Evolutionary conservation across 805 yeast genomes (phyloP), one percentile per base, ranked within the genome.

Genomic region (Clavispora santaluciae): DNA sequence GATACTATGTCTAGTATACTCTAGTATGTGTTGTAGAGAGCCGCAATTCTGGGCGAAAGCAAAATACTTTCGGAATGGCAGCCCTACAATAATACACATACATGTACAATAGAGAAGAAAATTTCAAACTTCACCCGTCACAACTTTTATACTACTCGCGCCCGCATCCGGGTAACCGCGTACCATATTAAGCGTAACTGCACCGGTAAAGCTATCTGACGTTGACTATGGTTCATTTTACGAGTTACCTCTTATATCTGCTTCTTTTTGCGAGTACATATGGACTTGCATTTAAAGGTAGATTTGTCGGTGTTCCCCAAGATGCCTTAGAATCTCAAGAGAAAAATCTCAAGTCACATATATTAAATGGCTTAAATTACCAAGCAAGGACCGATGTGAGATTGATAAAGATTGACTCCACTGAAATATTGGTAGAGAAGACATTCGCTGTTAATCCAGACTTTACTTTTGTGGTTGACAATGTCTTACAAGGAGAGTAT

Each of bases 81-180:
- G 66, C 75, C 70, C 75, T 68, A 70, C 75, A 70, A 70, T 70
- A 70, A 70, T 70, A 70, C 73, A 59, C 70, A 67, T 66, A 54
- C 74, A 52, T 46, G 72, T 67, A 69, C 71, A 68, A 68, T 66
- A 62, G 48, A 43, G 69, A 55, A 38, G 40, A 55, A 57, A 51
- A 46, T 22, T 11, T 7, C 2, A 29, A 13, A 35, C 16, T 23
- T 15, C 30, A 12, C 40, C 38, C 8, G 28, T 11, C 23, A 15
- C 45, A 34, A 29, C 22, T 17, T 35, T 33, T 46, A 40, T 46
- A 43, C 20, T 53, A 53, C 45, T 29, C 15, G 31, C 26, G 30
- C 8, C 11, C 12, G 10, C 31, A 47, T 45, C 56, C 61, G 62
- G 64, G 61, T 57, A 57, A 57, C 57, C 24, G 3, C 8, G 18